Base-by-base conservation (phyloP, 176 grass and related monocot genomes). In the Pontederia crassipes region DNA sequence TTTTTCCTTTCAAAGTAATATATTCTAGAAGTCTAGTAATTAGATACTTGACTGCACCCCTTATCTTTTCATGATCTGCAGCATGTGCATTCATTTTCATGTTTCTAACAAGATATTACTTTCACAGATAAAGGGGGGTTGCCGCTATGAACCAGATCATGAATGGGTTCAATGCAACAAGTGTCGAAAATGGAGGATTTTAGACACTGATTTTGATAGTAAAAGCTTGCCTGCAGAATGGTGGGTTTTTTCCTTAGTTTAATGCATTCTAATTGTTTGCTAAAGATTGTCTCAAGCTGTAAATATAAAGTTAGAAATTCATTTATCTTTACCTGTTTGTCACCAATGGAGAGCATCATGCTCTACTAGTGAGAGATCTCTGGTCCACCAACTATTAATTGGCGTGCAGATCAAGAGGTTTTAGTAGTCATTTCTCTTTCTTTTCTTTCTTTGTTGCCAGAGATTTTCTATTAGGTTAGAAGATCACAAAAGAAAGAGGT, bases 151-250 rank as follows among this genome's bases (percentile, higher is more conserved):
- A 49, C 46, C 89, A 75, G 89, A 95, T 83, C 63, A 78, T 64
- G 65, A 95, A 11, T 89, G 89, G 89, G 89, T 95, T 79, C 89
- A 95, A 64, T 95, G 89, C 27, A 69, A 64, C 56, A 73, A 84
- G 48, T 95, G 89, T 54, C 79, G 82, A 13, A 95, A 95, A 75
- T 95, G 89, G 89, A 89, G 89, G 72, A 65, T 78, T 58, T 68
- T 89, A 70, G 74, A 64, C 75, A 32, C 70, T 11, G 73, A 81
- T 65, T 89, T 85, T 9, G 49, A 89, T 70, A 48, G 17, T 6
- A 48, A 64, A 9, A 78, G 45, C 29, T 83, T 95, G 62, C 85
- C 89, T 0, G 45, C 55, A 16, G 70, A 89, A 55, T 95, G 89
- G 85, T 95, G 56, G 62, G 27, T 65, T 57, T 66, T 64, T 69